Percentiles rank a stretch among this genome's conserved stretches.
Evolutionary conservation across 2,329 filamentous ascomycete species (phyloP).

Genomic region (Fusarium sacchari): DNA sequence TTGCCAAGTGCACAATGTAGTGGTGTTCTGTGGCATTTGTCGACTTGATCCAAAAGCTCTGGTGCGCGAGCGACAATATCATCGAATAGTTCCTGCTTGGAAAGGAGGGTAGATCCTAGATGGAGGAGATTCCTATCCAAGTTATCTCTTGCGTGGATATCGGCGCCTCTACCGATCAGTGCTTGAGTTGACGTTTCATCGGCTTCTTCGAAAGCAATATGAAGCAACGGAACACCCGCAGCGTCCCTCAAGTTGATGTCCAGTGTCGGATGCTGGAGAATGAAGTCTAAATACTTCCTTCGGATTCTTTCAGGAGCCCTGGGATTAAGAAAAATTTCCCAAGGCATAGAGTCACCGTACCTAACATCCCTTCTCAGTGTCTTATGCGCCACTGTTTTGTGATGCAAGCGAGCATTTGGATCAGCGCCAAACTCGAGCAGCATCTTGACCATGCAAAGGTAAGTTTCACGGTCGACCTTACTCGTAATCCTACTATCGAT

Average conservation of each 20-base stretch:
- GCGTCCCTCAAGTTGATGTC: background rate
- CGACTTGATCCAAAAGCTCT: background rate
- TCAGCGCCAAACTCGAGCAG: background rate
- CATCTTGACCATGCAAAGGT: background rate
- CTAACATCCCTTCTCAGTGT: background rate
- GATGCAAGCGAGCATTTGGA: background rate
- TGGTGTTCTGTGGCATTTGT: background rate
- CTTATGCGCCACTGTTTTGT: background rate
- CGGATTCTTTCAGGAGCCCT: background rate
- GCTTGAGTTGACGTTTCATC: background rate
- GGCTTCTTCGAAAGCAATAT: background rate
- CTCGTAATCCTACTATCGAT: too few species aligned
- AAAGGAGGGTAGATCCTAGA: too few species aligned
- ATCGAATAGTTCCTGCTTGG: background rate
- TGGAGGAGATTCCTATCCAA: background rate
- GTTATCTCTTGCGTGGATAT: background rate
- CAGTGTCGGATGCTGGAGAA: background rate
- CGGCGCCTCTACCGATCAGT: background rate
- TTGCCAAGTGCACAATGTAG: rapidly evolving
- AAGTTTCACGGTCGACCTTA: background rate
- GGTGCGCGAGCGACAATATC: background rate
- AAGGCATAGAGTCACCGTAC: too few species aligned
- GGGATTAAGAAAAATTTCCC: too few species aligned
- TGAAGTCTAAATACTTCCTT: background rate
- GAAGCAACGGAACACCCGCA: background rate